These are phyloP conservation scores for Clonostachys rhizophaga DNA, from an alignment of 2,329 filamentous ascomycete species.

Conservation along the genomic window DNA sequence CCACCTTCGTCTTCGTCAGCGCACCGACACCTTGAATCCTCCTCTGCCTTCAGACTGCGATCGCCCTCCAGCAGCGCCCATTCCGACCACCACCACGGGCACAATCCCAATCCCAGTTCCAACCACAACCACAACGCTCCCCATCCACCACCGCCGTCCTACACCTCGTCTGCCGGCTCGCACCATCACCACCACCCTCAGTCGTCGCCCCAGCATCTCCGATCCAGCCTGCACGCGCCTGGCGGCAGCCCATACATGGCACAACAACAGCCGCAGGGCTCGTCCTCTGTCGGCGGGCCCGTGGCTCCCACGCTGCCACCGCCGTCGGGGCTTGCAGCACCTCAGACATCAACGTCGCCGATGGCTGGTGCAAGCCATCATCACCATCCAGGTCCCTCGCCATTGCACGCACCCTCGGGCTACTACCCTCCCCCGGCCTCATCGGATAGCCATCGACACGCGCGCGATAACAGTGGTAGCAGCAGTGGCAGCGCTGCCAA, in stretches of 20 bases:
- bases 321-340: conserved; percentile 12
- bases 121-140: conserved; percentile 12
- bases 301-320: conserved; percentile 22
- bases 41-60: conserved; percentile 40
- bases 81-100: conserved; percentile 2
- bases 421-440: conserved; percentile 28
- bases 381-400: conserved; percentile 27
- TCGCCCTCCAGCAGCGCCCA: conserved; percentile 34
- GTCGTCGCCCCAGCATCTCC: conserved; percentile 18
- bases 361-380: conserved; percentile 8
- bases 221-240: background rate
- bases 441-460: conserved; percentile 14
- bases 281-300: conserved; percentile 14
- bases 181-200: conserved; percentile 19
- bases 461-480: conserved; percentile 22
- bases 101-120: background rate
- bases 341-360: conserved; percentile 4
- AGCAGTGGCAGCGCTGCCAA: background rate
- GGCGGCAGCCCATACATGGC: conserved; percentile 27
- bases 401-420: conserved; percentile 34
- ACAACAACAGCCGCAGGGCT: conserved; percentile 17
- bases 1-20: conserved; percentile 7
- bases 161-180: conserved; percentile 16
- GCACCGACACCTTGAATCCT: conserved; percentile 12
- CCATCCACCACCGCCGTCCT: conserved; percentile 19